Percentiles rank a stretch among this genome's conserved stretches.
Evolutionary conservation across 2,329 filamentous ascomycete genomes (phyloP).

Genomic region (Stagonosporopsis rhizophila): DNA sequence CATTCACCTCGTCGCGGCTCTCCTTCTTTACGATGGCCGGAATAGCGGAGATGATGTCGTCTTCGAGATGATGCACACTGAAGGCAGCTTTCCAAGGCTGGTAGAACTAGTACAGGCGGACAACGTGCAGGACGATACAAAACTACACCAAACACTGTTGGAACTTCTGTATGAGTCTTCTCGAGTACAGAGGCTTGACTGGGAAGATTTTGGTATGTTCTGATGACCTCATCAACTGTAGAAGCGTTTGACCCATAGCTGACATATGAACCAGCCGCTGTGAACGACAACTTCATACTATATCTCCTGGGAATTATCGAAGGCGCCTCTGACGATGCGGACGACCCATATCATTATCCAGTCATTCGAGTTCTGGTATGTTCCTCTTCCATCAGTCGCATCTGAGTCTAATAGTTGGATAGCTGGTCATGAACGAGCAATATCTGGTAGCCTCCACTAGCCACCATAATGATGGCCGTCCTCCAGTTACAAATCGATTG

Average conservation of each 20-base stretch:
- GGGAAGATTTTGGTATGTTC: conserved; percentile 75
- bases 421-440: conserved; percentile 97
- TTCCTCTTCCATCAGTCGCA: conserved; percentile 19
- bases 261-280: conserved; percentile 52
- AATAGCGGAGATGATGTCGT: conserved; percentile 75
- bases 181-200: conserved; percentile 80
- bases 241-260: conserved; percentile 11
- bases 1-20: conserved; percentile 82
- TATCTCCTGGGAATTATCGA: conserved; percentile 90
- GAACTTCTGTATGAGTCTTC: conserved; percentile 97
- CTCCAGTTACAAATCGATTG: conserved; percentile 84
- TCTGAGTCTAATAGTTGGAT: conserved; percentile 10
- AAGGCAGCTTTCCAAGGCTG: conserved; percentile 82
- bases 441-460: conserved; percentile 79
- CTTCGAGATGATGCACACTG: conserved; percentile 86
- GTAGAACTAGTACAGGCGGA: conserved; percentile 78
- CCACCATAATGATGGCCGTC: conserved; percentile 47
- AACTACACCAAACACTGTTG: conserved; percentile 80
- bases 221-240: not conserved
- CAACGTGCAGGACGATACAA: conserved; percentile 67
- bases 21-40: conserved; percentile 87
- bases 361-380: conserved; percentile 89
- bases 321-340: conserved; percentile 80
- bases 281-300: conserved; percentile 79
- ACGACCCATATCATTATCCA: conserved; percentile 95